phyloP scores from a whole-genome alignment of 805 yeast genomes.

The Candida xyloterini region DNA sequence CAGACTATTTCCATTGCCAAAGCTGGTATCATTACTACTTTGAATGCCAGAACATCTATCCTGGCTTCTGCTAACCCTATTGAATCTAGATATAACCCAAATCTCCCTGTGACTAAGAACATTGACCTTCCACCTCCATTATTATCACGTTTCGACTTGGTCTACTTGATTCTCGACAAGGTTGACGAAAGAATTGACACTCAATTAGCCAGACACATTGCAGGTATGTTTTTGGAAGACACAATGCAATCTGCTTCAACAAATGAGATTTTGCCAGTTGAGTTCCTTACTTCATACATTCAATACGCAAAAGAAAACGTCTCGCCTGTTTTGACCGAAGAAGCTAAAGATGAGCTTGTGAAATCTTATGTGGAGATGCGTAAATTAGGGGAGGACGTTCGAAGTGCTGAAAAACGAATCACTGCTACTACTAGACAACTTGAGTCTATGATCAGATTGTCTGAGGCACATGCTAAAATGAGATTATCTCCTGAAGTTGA shows the following conservation, averaged over 20 bases:
- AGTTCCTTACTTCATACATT: constrained; percentile 81
- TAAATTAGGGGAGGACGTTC: constrained; percentile 85
- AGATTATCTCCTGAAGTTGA: constrained; percentile 71
- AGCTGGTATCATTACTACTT: constrained; percentile 96
- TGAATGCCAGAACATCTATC: constrained; percentile 94
- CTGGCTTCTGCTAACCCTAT: constrained; percentile 97
- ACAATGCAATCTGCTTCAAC: constrained; percentile 66
- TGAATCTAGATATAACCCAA: constrained; percentile 93
- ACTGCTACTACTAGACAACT: constrained; percentile 98
- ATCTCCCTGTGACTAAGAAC: constrained; percentile 89
- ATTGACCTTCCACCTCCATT: constrained; percentile 97
- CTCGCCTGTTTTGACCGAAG: constrained; percentile 76
- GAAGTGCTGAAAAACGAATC: constrained; percentile 82
- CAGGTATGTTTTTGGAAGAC: constrained; percentile 90
- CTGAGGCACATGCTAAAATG: constrained; percentile 98
- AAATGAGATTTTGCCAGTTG: constrained; percentile 76
- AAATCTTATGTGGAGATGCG: constrained; percentile 91
- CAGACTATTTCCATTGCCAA: constrained; percentile 97
- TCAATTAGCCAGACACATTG: constrained; percentile 83
- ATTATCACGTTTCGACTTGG: constrained; percentile 91
- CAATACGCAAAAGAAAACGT: constrained; percentile 88
- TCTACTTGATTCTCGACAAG: constrained; percentile 85
- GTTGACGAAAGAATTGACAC: constrained; percentile 86
- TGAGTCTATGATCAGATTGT: constrained; percentile 89
- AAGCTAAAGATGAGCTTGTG: constrained; percentile 82